Base-by-base conservation (phyloP, 2,329 filamentous ascomycete species). In the Rhynchosporium secalis region DNA sequence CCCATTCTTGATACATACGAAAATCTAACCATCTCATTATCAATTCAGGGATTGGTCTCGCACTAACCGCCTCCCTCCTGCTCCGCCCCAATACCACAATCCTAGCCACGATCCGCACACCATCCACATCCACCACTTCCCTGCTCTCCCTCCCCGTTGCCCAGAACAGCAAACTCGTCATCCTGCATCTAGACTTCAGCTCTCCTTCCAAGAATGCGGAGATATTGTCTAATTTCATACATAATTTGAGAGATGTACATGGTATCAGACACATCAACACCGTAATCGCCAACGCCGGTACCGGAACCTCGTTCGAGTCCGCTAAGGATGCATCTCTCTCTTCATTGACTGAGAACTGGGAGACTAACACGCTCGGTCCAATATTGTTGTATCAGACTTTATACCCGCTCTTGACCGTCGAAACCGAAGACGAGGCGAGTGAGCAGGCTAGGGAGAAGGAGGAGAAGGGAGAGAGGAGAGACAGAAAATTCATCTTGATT, bases 241-340 rank as follows among this genome's bases (percentile, higher is more conserved):
- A 28, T 2, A 56, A 26, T 1, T 56, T 64, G 9, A 9, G 3
- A 7, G 5, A 49, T 3, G 6, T 26, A 0, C 28, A 65, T 20
- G 74, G 73, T 2, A 78, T 84, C 59, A 66, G 70, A 5, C 70
- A 75, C 36, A 69, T 85, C 2, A 79, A 85, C 65, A 70, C 80
- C 9, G 72, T 85, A 2, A 78, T 85, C 57, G 77, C 80, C 38
- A 84, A 84, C 66, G 81, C 82, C 0, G 82, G 77, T 9, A 74
- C 78, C 3, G 71, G 71, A 2, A 66, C 71, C 1, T 49, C 65
- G 4, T 79, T 70, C 57, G 71, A 72, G 0, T 33, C 61, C 9
- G 64, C 66, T 0, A 71, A 77, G 1, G 62, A 68, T 1, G 75
- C 76, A 10, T 68, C 72, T 10, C 68, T 76, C 12, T 72, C 73